These are phyloP conservation scores for Penicillium sp. DNA, from an alignment of 2,329 filamentous ascomycete species.

Conservation along the genomic window DNA sequence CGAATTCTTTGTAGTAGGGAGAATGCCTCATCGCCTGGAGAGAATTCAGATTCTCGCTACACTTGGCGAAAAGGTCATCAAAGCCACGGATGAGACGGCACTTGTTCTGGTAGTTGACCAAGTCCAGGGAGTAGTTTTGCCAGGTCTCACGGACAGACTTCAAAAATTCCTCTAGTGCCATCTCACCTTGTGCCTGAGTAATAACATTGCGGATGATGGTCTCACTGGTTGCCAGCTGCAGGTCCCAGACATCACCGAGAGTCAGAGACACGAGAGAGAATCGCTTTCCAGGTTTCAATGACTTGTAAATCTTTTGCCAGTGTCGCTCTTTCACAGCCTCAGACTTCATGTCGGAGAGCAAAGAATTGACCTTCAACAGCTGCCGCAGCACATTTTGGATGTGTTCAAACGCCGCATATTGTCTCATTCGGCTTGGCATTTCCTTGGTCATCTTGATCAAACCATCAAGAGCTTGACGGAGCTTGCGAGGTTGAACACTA, in stretches of 20 bases:
- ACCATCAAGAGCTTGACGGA: slow-evolving; percentile 82
- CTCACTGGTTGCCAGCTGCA: slow-evolving; percentile 85
- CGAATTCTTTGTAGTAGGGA: slow-evolving; percentile 98
- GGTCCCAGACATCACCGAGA: slow-evolving; percentile 97
- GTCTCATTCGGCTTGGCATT: slow-evolving; percentile 98
- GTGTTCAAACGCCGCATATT: slow-evolving; percentile 99
- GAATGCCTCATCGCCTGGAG: slow-evolving; percentile 98
- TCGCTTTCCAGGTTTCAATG: slow-evolving; percentile 84
- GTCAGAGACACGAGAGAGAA: slow-evolving; percentile 95
- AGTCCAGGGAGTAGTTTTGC: slow-evolving; percentile 90
- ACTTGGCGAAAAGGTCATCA: slow-evolving; percentile 98
- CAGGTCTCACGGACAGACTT: slow-evolving; percentile 95
- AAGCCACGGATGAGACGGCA: slow-evolving; percentile 95
- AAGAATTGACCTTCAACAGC: slow-evolving; percentile 83
- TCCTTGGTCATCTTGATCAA: slow-evolving; percentile 98
- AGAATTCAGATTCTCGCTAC: slow-evolving; percentile 95
- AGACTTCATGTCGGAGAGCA: slow-evolving; percentile 87
- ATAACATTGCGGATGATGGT: slow-evolving; percentile 88
- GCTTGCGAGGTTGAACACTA: slow-evolving; percentile 89
- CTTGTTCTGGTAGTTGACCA: slow-evolving; percentile 97
- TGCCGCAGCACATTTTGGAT: slow-evolving; percentile 88
- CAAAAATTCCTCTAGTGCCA: slow-evolving; percentile 96
- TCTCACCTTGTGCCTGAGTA: slow-evolving; percentile 91
- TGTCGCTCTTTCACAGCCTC: slow-evolving; percentile 95
- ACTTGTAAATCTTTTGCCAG: slow-evolving; percentile 97